Percentiles rank a stretch among this genome's conserved stretches.
These are phyloP conservation scores for Tubosaeta sp. DNA, from an alignment of 768 basidiomycete species.

Conservation along the genomic window DNA sequence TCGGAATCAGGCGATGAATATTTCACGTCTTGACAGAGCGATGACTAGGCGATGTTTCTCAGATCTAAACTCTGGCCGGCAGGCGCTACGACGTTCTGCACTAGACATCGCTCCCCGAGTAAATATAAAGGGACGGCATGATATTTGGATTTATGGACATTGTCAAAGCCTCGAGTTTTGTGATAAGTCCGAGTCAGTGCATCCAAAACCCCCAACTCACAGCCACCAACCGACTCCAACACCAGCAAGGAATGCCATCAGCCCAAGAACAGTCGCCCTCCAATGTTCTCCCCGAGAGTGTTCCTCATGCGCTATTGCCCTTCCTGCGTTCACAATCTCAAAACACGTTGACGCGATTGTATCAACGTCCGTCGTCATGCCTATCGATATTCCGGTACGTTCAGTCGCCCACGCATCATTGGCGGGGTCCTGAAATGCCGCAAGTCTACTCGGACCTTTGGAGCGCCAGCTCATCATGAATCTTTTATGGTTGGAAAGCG, in stretches of 20 bases:
- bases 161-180: neutral
- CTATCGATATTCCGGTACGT: slow-evolving; percentile 83
- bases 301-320: slow-evolving; percentile 65
- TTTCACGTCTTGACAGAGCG: no score
- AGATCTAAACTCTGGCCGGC: no score
- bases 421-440: slow-evolving; percentile 2
- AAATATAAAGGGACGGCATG: neutral
- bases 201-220: no score
- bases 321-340: slow-evolving; percentile 82
- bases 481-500: slow-evolving; percentile 80
- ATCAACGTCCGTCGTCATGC: slow-evolving; percentile 83
- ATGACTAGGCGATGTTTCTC: no score
- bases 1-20: no score
- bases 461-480: slow-evolving; percentile 87
- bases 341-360: slow-evolving; percentile 71
- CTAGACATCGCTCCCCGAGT: no score
- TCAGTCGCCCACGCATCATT: neutral
- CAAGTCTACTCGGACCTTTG: slow-evolving; percentile 68
- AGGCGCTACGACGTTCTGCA: no score
- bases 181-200: neutral
- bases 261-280: slow-evolving; percentile 17
- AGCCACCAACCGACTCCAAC: no score
- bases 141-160: slow-evolving; percentile 6
- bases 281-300: slow-evolving; percentile 17
- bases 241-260: slow-evolving; percentile 19